Conservation (phyloP, 345 rosid species). For the Citrus unshiu region DNA sequence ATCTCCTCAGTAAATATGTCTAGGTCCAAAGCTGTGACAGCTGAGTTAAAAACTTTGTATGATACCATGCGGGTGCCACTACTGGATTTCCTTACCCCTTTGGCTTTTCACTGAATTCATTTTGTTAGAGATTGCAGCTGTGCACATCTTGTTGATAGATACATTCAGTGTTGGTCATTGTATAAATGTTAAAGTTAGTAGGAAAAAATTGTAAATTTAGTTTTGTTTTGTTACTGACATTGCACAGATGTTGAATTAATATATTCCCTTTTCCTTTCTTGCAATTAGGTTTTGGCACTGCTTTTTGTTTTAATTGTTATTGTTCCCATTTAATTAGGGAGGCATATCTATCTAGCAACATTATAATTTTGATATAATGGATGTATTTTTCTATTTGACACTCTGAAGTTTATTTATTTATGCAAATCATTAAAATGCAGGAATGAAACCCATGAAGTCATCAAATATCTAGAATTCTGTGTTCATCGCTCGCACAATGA, state of each 20-base stretch:
- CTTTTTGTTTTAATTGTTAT: not conserved
- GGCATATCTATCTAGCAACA: not conserved
- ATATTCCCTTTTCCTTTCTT: not conserved
- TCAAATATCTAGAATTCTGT: slow-evolving; percentile 89
- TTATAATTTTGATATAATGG: not conserved
- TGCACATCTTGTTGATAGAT: not conserved
- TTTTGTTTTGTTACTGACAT: not conserved
- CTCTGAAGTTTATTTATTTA: not conserved
- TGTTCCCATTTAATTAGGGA: not conserved
- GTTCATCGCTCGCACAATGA: slow-evolving; percentile 86
- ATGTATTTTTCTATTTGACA: not conserved
- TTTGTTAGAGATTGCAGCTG: not conserved
- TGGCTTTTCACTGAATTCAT: slow-evolving; percentile 1
- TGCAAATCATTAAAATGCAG: slow-evolving; percentile 40
- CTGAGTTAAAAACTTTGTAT: not conserved
- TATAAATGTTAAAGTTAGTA: not conserved
- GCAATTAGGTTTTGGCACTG: not conserved
- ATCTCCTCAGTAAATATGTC: not conserved
- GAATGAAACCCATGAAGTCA: slow-evolving; percentile 98
- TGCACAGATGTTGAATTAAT: not conserved
- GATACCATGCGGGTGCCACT: not conserved
- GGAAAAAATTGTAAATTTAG: not conserved
- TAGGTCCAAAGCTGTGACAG: not conserved
- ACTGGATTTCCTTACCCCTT: not conserved
- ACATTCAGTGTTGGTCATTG: not conserved